Evolutionary conservation across 208 protist species (phyloP).

Genomic region (Wallacemonas sp.): DNA sequence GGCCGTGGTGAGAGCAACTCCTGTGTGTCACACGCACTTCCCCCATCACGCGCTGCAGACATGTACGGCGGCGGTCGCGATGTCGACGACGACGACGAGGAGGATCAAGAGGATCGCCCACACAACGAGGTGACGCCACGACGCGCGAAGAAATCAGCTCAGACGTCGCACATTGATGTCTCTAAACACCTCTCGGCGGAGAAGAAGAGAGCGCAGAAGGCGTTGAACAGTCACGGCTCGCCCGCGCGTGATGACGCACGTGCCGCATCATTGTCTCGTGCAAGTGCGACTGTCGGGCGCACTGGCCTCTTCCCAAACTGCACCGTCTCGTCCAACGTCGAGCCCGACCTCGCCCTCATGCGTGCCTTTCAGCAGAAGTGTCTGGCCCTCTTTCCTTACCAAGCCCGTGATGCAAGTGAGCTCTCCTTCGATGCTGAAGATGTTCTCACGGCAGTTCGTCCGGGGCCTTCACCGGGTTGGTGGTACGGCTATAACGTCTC

Average conservation of each 20-base stretch:
- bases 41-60: too few relatives aligned
- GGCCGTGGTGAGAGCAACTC: too few relatives aligned
- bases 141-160: too few relatives aligned
- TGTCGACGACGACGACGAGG: background rate
- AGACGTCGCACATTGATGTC: too few relatives aligned
- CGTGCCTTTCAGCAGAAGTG: slow-evolving; percentile 43
- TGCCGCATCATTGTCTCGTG: background rate
- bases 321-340: slow-evolving; percentile 56
- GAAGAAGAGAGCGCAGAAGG: background rate
- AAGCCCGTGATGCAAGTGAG: slow-evolving; percentile 30
- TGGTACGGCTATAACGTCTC: slow-evolving; percentile 66
- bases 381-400: slow-evolving; percentile 64
- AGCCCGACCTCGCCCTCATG: slow-evolving; percentile 1
- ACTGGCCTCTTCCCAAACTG: slow-evolving; percentile 61
- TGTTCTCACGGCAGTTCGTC: slow-evolving; percentile 51
- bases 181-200: background rate
- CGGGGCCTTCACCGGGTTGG: slow-evolving; percentile 57
- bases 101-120: too few relatives aligned
- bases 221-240: background rate
- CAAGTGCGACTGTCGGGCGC: background rate
- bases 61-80: too few relatives aligned
- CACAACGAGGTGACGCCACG: too few relatives aligned
- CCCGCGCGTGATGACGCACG: background rate
- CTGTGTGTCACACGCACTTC: too few relatives aligned
- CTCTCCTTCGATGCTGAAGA: slow-evolving; percentile 57